Evolutionary conservation across 1,139 yeast species (phyloP).

Genomic region (Pichia sp.): DNA sequence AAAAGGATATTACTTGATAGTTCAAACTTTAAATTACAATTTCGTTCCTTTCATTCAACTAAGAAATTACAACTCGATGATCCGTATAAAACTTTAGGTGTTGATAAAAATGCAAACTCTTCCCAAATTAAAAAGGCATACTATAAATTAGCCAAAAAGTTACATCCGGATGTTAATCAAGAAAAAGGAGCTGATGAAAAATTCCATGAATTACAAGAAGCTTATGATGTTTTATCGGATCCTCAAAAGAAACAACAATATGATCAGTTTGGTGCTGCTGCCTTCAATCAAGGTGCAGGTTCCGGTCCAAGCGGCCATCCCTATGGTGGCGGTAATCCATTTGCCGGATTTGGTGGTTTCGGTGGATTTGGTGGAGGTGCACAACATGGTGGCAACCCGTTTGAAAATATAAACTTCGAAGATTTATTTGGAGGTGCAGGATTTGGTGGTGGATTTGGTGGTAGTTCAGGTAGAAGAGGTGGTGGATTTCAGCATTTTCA

Average conservation of each 20-base stretch:
- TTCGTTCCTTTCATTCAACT: conserved; percentile 24
- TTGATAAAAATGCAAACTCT: conserved; percentile 62
- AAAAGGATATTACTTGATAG: not conserved
- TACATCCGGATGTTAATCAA: conserved; percentile 94
- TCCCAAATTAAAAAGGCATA: conserved; percentile 90
- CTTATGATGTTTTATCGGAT: conserved; percentile 86
- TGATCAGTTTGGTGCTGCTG: conserved; percentile 87
- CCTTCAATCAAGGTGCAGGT: conserved; percentile 48
- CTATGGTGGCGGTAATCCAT: conserved; percentile 41
- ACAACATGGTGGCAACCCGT: conserved; percentile 26
- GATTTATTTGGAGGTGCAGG: conserved; percentile 61
- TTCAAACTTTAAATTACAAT: not conserved
- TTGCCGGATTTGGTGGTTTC: conserved; percentile 28
- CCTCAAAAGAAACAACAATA: conserved; percentile 82
- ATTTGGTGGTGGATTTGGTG: conserved; percentile 23
- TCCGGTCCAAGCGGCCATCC: conserved; percentile 34
- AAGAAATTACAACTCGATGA: conserved; percentile 35
- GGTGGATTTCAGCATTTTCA: conserved; percentile 64
- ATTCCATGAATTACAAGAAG: conserved; percentile 90
- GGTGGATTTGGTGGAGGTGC: conserved; percentile 24
- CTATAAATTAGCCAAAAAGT: conserved; percentile 86
- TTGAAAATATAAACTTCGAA: conserved; percentile 59
- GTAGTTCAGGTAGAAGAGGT: conserved; percentile 25
- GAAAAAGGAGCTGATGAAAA: conserved; percentile 80
- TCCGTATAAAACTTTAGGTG: conserved; percentile 82